A percentile compares a stretch with the other conserved stretches of the same genome.
Evolutionary conservation across 495 filamentous ascomycete genomes (phyloP).

Genomic region (Xylaria grammica): DNA sequence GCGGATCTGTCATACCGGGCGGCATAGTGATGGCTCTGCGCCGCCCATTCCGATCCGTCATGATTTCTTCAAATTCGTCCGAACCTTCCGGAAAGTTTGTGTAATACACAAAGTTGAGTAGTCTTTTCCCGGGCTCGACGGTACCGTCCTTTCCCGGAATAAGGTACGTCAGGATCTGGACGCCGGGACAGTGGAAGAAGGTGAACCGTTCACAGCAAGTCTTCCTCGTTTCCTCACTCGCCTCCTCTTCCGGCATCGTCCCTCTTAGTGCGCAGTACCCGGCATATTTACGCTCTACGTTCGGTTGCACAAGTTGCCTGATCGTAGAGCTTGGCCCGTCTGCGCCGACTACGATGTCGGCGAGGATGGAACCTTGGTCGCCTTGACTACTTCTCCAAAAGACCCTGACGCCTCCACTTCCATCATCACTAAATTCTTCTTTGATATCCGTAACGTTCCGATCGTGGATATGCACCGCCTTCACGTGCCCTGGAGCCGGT

Average conservation of each 20-base stretch:
- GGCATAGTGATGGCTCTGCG: constrained; percentile 55
- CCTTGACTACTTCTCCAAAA: constrained; percentile 44
- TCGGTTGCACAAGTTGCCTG: constrained; percentile 50
- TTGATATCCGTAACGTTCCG: constrained; percentile 51
- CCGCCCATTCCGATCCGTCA: constrained; percentile 58
- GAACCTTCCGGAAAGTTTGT: constrained; percentile 55
- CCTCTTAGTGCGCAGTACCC: constrained; percentile 63
- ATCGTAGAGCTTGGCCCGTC: constrained; percentile 63
- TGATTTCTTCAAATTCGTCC: constrained; percentile 51
- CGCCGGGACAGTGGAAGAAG: constrained; percentile 50
- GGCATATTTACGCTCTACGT: constrained; percentile 55
- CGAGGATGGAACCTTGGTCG: constrained; percentile 39
- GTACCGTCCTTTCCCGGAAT: constrained; percentile 58
- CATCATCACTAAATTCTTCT: constrained; percentile 14
- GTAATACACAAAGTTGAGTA: constrained; percentile 66
- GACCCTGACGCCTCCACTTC: constrained; percentile 42
- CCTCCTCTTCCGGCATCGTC: constrained; percentile 51
- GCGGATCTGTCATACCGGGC: constrained; percentile 48
- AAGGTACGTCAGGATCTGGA: constrained; percentile 57
- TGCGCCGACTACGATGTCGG: constrained; percentile 58
- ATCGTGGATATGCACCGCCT: constrained; percentile 53
- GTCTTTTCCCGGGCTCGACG: constrained; percentile 50
- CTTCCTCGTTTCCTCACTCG: constrained; percentile 33
- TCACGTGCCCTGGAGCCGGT: constrained; percentile 40
- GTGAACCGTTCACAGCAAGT: constrained; percentile 42